These are phyloP conservation scores for Cyclotella choctawhatcheeana DNA, from an alignment of 108 stramenopile genomes.

Conservation along the genomic window DNA sequence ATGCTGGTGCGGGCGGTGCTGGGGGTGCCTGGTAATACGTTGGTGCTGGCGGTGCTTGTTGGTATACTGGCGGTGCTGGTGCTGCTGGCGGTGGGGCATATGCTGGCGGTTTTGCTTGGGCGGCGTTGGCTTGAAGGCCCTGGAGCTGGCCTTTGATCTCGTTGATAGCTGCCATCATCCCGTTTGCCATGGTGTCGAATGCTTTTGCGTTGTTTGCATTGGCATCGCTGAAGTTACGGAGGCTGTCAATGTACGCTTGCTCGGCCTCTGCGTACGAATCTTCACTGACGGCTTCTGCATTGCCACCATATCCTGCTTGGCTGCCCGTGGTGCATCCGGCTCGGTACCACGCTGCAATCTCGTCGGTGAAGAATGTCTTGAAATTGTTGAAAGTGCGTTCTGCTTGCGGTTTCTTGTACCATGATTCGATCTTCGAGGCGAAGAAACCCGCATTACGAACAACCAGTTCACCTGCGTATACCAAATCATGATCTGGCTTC, in stretches of 20 bases:
- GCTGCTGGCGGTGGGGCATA: background rate
- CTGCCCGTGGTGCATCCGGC: background rate
- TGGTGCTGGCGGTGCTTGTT: background rate
- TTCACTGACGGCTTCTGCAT: background rate
- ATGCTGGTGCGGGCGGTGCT: background rate
- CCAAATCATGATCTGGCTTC: background rate
- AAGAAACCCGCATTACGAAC: background rate
- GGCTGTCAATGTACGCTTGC: background rate
- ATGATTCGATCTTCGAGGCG: background rate
- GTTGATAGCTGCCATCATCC: background rate
- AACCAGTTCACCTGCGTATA: background rate
- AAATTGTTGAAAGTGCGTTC: conserved; percentile 1
- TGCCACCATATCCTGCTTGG: conserved; percentile 16
- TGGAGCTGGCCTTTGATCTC: background rate
- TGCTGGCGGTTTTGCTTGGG: background rate
- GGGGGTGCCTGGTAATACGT: background rate
- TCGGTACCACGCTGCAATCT: background rate
- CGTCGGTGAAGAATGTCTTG: background rate
- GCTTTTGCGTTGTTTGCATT: background rate
- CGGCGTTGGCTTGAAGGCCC: background rate
- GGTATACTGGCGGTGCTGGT: background rate
- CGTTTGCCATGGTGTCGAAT: background rate
- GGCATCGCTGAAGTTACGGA: background rate
- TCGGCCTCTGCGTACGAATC: background rate
- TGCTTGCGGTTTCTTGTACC: background rate